phyloP scores from a whole-genome alignment of 805 yeast genomes.

The Candida xiaguanensis region DNA sequence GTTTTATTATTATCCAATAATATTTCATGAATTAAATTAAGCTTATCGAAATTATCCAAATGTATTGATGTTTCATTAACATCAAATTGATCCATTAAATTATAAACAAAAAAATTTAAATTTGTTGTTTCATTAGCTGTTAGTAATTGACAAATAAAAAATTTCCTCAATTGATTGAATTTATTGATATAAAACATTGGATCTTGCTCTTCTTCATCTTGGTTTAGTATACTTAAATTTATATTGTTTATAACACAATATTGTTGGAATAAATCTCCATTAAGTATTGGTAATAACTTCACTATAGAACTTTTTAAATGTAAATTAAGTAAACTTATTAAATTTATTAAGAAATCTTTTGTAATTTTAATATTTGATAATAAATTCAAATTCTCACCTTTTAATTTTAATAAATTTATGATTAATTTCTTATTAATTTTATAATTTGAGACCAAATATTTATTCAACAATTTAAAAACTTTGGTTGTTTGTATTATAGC shows the following conservation, averaged over 20 bases:
- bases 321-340: conserved; percentile 25
- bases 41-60: conserved; percentile 2
- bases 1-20: conserved; percentile 22
- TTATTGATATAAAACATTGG: conserved; percentile 13
- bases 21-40: conserved; percentile 12
- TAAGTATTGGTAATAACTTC: conserved; percentile 27
- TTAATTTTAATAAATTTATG: conserved; percentile 25
- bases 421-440: conserved; percentile 35
- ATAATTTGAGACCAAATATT: conserved; percentile 31
- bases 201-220: conserved; percentile 11
- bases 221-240: conserved; percentile 15
- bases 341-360: conserved; percentile 17
- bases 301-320: conserved; percentile 26
- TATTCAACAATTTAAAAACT: conserved; percentile 20
- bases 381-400: conserved; percentile 14
- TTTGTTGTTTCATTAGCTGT: conserved; percentile 29
- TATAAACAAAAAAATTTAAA: conserved; percentile 28
- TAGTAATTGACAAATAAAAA: conserved; percentile 36
- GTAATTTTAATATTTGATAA: conserved; percentile 9
- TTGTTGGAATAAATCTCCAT: conserved; percentile 37
- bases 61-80: conserved; percentile 1
- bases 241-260: conserved; percentile 38
- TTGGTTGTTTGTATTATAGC: conserved; percentile 21
- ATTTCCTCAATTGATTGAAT: conserved; percentile 35
- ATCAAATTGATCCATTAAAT: conserved; percentile 19